Base-by-base conservation (phyloP, 2,329 filamentous ascomycete species). In the Talaromyces pinophilus region DNA sequence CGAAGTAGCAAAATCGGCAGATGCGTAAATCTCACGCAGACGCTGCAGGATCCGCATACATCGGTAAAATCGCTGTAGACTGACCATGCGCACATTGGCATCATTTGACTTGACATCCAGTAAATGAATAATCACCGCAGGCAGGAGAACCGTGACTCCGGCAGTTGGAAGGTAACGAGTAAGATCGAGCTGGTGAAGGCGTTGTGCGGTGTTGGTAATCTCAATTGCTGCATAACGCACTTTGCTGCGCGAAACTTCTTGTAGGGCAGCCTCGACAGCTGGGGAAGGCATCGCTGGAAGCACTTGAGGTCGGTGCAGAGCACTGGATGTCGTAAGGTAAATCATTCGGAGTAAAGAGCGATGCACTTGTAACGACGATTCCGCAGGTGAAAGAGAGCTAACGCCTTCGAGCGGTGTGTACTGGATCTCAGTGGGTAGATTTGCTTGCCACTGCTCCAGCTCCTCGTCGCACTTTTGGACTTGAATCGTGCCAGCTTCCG, bases 1-100 rank as follows among this genome's bases (percentile, higher is more conserved):
- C 2, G 92, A 92, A 0, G 92, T 94, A n/a, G 92, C 93, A 73
- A 95, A 97, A 77, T 97, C 93, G n/a, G 94, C 94, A 0, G 93
- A 93, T 0, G 93, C 89, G 74, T 98, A 97, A 35, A 93, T 92
- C 74, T 97, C 92, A 44, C 93, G 88, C 19, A 98, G 84, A 69
- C 90, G 90, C 76, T 93, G 89, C 83, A 97, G 91, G 67, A 97
- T 92, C 57, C 89, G 87, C 92, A 97, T 97, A 80, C 94, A 97
- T 76, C 93, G 90, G 71, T 90, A 90, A 81, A 97, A 97, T 22
- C 92, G 92, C 66, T 89, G 87, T 28, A 93, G 85, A 57, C 92
- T 93, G 50, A 87, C 84, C 67, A 91, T 86, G 19, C 92, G 88
- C 3, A 90, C 88, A 64, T 88, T 86, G 17, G 88, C 86, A 63